Evolutionary conservation across 768 basidiomycete genomes (phyloP), one percentile per base, ranked within the genome.

Genomic region (Multifurca ochricompacta): DNA sequence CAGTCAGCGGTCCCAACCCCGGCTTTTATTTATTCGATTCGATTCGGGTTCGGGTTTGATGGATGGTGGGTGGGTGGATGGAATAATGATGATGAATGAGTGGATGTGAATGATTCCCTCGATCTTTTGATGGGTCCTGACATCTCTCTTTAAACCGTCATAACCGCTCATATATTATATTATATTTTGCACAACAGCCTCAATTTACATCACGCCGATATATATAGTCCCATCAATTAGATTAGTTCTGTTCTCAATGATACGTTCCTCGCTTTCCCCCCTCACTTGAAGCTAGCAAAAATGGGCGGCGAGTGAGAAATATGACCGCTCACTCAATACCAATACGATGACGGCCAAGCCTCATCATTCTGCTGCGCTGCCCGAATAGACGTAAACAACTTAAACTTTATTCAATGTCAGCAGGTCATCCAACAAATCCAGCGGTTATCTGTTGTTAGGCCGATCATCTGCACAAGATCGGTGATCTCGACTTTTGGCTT

Each of bases 1-100:
- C 48, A 27, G 31, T 52, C 44, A n/a, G n/a, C 42, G 51, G 52
- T n/a, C 52, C 8, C 21, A n/a, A n/a, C n/a, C 30, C 43, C 52
- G 52, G 52, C 52, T 19, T 53, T 39, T 47, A 53, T 53, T 45
- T 28, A 53, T 47, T 46, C 39, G 16, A 13, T 30, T 36, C 19
- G 35, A 9, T 44, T 30, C 25, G 31, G 23, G 27, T 25, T 51
- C 23, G 14, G 23, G 2, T 9, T 23, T 13, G 28, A 31, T 16
- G 37, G 7, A 23, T 32, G 37, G 25, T n/a, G n/a, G n/a, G n/a
- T n/a, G n/a, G n/a, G n/a, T n/a, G n/a, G n/a, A n/a, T n/a, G n/a
- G n/a, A n/a, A n/a, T n/a, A n/a, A n/a, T n/a, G n/a, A n/a, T n/a
- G n/a, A n/a, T n/a, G n/a, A n/a, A n/a, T n/a, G n/a, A n/a, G n/a